Conservation (phyloP, 2,329 filamentous ascomycete genomes). For the Botrytis aclada region DNA sequence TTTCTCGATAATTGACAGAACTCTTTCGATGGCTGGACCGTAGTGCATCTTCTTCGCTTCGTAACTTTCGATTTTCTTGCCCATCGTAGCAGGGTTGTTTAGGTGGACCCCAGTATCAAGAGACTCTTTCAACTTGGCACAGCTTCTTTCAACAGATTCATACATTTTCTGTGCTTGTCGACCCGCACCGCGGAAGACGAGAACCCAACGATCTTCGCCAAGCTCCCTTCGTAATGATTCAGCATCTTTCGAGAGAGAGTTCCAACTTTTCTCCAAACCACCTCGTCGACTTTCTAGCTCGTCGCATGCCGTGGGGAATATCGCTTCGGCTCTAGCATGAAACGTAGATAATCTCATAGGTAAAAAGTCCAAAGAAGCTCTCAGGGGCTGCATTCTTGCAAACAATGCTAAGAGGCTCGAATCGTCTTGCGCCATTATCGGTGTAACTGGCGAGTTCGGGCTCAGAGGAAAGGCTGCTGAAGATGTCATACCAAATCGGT, state of each 20-base stretch:
- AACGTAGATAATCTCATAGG: conserved; percentile 93
- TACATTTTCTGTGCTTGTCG: conserved; percentile 95
- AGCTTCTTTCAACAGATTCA: conserved; percentile 86
- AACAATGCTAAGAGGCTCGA: conserved; percentile 86
- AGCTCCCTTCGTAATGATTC: conserved; percentile 86
- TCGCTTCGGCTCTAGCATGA: conserved; percentile 67
- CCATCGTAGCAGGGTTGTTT: conserved; percentile 65
- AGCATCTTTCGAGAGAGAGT: conserved; percentile 83
- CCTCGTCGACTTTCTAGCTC: conserved; percentile 76
- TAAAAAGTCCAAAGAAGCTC: conserved; percentile 90
- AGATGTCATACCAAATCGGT: conserved; percentile 66
- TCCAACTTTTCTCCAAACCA: conserved; percentile 79
- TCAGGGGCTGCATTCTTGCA: conserved; percentile 89
- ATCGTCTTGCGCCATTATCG: conserved; percentile 69
- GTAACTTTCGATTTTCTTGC: conserved; percentile 87
- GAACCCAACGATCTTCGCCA: conserved; percentile 92
- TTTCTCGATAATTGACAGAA: conserved; percentile 88
- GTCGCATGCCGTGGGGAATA: conserved; percentile 87
- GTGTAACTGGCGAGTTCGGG: conserved; percentile 58
- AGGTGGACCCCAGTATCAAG: conserved; percentile 72
- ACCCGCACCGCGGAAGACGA: conserved; percentile 91
- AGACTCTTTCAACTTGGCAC: conserved; percentile 75
- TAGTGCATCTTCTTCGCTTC: conserved; percentile 95
- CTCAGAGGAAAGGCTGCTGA: conserved; percentile 55
- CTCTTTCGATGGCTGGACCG: conserved; percentile 85